Evolutionary conservation across 495 filamentous ascomycete genomes (phyloP).

Genomic region (Amorphotheca resinae): DNA sequence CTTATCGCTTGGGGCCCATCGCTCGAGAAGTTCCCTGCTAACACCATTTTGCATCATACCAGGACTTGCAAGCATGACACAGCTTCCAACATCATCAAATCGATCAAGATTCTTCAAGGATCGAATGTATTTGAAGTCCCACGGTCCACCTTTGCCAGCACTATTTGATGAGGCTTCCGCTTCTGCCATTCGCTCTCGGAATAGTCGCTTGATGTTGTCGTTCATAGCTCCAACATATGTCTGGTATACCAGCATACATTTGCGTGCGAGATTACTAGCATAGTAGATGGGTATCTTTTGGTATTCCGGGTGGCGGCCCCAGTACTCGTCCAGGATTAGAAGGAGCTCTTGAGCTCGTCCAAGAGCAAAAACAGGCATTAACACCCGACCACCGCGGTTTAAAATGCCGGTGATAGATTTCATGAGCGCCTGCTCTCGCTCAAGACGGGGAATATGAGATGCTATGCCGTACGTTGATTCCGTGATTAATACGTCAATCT

Average conservation of each 20-base stretch:
- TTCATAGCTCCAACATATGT: slow-evolving; percentile 98
- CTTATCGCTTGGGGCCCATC: slow-evolving; percentile 89
- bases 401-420: slow-evolving; percentile 83
- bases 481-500: slow-evolving; percentile 91
- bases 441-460: slow-evolving; percentile 73
- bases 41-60: slow-evolving; percentile 97
- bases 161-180: slow-evolving; percentile 60
- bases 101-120: slow-evolving; percentile 84
- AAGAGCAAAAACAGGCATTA: slow-evolving; percentile 93
- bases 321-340: slow-evolving; percentile 94
- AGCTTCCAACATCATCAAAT: slow-evolving; percentile 90
- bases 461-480: slow-evolving; percentile 95
- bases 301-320: slow-evolving; percentile 72
- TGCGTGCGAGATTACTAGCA: slow-evolving; percentile 81
- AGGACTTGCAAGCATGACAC: slow-evolving; percentile 92
- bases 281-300: slow-evolving; percentile 94
- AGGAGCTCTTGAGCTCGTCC: slow-evolving; percentile 88
- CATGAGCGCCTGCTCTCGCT: slow-evolving; percentile 87
- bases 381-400: slow-evolving; percentile 77
- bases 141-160: slow-evolving; percentile 70
- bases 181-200: slow-evolving; percentile 75
- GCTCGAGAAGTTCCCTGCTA: slow-evolving; percentile 78
- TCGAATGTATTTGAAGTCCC: slow-evolving; percentile 90
- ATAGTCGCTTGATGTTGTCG: slow-evolving; percentile 89
- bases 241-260: slow-evolving; percentile 98